Conservation (phyloP, 352 stramenopile species). For the Pythium aristosporum region DNA sequence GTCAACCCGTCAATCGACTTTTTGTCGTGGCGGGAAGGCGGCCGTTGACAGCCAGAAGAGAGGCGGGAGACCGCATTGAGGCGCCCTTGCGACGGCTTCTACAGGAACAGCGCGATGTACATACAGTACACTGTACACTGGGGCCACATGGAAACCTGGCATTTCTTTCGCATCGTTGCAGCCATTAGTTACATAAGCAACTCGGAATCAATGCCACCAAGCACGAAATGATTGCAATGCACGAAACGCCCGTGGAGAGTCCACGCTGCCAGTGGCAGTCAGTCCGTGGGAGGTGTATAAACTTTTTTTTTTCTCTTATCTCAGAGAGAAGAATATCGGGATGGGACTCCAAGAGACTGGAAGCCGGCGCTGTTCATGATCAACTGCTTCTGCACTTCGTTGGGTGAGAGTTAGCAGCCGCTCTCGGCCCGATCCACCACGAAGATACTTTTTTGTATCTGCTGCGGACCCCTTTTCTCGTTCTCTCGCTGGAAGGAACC, state of each 20-base stretch:
- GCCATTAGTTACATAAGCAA: constrained; percentile 1
- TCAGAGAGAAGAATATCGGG: constrained; percentile 4
- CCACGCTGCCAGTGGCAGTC: not conserved
- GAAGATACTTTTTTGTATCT: constrained; percentile 36
- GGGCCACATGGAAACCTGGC: not conserved
- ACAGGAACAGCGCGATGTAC: not conserved
- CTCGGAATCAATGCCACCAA: not conserved
- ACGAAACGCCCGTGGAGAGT: too few species aligned
- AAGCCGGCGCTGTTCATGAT: constrained; percentile 1
- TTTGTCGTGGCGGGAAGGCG: not conserved
- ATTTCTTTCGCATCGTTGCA: constrained; percentile 13
- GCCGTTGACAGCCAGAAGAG: not conserved
- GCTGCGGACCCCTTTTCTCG: constrained; percentile 15
- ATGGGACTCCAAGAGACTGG: not conserved
- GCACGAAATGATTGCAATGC: not conserved
- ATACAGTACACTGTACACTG: too few species aligned
- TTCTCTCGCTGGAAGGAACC: constrained; percentile 7
- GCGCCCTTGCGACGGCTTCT: too few species aligned
- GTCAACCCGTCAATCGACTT: not conserved
- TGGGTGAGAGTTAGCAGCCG: constrained; percentile 14
- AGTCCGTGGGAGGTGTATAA: not conserved
- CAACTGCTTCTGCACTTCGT: constrained; percentile 3
- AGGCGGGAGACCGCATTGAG: too few species aligned
- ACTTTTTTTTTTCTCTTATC: not conserved
- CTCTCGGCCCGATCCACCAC: constrained; percentile 12